Percentiles rank a stretch among this genome's conserved stretches.
These are phyloP conservation scores for Gautieria morchelliformis DNA, from an alignment of 768 basidiomycete genomes.

Conservation along the genomic window DNA sequence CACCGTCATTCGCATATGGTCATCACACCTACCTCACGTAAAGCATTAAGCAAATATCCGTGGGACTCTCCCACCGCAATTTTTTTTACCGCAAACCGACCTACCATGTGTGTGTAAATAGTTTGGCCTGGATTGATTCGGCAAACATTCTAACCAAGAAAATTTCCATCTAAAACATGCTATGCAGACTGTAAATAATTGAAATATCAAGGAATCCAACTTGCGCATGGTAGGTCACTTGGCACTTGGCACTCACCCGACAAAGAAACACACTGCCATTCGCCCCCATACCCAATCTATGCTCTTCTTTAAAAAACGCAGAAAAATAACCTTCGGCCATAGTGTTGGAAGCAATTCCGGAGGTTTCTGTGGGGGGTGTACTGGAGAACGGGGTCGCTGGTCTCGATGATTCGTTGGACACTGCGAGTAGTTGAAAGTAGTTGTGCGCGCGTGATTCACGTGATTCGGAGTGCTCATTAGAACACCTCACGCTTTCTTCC, in stretches of 20 bases:
- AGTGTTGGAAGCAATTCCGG: slow-evolving; percentile 48
- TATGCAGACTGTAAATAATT: slow-evolving; percentile 19
- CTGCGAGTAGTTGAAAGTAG: slow-evolving; percentile 71
- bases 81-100: slow-evolving; percentile 92
- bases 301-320: slow-evolving; percentile 87
- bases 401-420: slow-evolving; percentile 49
- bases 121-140: neutral
- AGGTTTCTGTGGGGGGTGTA: neutral
- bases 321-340: slow-evolving; percentile 93
- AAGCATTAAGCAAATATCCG: slow-evolving; percentile 70
- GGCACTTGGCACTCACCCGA: slow-evolving; percentile 45
- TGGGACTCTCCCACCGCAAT: slow-evolving; percentile 91
- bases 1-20: neutral
- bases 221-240: neutral
- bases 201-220: no score
- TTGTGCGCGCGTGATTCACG: slow-evolving; percentile 57
- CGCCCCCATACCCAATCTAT: slow-evolving; percentile 87
- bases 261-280: slow-evolving; percentile 87
- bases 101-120: slow-evolving; percentile 23
- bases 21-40: slow-evolving; percentile 51
- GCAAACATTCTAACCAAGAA: slow-evolving; percentile 46
- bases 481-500: slow-evolving; percentile 15
- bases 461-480: slow-evolving; percentile 28
- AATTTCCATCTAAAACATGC: slow-evolving; percentile 84
- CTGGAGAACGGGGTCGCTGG: slow-evolving; percentile 18